phyloP scores from a whole-genome alignment of 345 rosid genomes.

The Brassica juncea region DNA sequence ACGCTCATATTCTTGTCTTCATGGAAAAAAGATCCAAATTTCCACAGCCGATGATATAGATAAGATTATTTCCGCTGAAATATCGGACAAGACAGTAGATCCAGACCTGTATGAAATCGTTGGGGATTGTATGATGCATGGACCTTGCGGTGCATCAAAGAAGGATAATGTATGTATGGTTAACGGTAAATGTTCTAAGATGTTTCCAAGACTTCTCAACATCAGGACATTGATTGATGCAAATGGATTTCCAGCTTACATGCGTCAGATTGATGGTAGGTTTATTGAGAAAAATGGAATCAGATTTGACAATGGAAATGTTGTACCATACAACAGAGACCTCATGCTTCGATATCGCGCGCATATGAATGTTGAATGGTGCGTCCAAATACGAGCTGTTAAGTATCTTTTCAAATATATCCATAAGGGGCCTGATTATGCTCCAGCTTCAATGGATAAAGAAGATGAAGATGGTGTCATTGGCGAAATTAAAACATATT shows the following conservation, averaged over 20 bases:
- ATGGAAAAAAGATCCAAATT: background rate
- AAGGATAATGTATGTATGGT: background rate
- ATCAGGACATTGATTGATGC: background rate
- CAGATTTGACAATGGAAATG: too few species aligned
- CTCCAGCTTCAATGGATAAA: background rate
- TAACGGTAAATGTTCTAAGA: background rate
- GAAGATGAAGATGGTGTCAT: background rate
- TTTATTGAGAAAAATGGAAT: too few species aligned
- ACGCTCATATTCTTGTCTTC: background rate
- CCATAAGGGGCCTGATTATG: background rate
- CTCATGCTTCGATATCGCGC: background rate
- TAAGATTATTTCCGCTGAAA: background rate
- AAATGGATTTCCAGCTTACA: background rate
- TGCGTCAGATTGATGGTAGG: background rate
- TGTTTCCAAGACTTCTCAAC: background rate
- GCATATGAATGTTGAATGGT: background rate
- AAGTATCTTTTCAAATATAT: background rate
- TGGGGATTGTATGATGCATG: background rate
- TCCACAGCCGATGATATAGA: background rate
- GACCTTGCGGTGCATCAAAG: background rate
- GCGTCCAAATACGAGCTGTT: background rate
- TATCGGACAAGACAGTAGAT: background rate
- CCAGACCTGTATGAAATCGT: background rate
- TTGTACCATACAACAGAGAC: too few species aligned
- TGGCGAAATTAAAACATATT: background rate